Evolutionary conservation across 345 rosid species (phyloP).

Genomic region (Salix udensis): DNA sequence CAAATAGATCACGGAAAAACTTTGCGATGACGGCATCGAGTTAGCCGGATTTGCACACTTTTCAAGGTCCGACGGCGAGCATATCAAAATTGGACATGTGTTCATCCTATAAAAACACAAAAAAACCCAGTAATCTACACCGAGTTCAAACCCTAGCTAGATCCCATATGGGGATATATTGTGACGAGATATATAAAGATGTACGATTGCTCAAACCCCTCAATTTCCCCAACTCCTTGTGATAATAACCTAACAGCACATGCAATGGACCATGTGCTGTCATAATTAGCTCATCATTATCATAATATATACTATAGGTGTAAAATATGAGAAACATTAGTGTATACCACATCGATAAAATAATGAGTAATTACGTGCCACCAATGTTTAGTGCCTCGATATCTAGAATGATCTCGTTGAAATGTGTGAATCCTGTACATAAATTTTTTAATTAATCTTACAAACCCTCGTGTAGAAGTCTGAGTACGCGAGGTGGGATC

Average conservation of each 20-base stretch:
- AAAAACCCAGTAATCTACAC: not conserved
- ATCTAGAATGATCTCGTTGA: not conserved
- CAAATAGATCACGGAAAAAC: not conserved
- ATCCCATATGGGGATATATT: too few species aligned
- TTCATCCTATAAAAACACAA: not conserved
- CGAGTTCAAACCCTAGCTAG: not conserved
- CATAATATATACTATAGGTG: not conserved
- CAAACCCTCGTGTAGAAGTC: not conserved
- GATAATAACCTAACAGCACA: not conserved
- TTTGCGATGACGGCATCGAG: not conserved
- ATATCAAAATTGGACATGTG: not conserved
- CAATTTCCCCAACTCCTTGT: not conserved
- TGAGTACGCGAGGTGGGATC: not conserved
- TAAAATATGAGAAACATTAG: not conserved
- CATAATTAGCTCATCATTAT: not conserved
- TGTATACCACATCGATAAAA: not conserved
- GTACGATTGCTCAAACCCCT: not conserved
- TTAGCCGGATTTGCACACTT: not conserved
- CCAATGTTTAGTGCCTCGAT: constrained; percentile 3
- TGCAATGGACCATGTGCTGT: not conserved
- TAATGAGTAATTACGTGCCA: not conserved
- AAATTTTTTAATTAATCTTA: too few species aligned
- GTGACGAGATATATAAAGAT: too few species aligned
- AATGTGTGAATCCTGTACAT: not conserved
- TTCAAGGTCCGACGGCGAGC: not conserved